phyloP scores from a whole-genome alignment of 2,329 filamentous ascomycete genomes.

The Fusarium citri region DNA sequence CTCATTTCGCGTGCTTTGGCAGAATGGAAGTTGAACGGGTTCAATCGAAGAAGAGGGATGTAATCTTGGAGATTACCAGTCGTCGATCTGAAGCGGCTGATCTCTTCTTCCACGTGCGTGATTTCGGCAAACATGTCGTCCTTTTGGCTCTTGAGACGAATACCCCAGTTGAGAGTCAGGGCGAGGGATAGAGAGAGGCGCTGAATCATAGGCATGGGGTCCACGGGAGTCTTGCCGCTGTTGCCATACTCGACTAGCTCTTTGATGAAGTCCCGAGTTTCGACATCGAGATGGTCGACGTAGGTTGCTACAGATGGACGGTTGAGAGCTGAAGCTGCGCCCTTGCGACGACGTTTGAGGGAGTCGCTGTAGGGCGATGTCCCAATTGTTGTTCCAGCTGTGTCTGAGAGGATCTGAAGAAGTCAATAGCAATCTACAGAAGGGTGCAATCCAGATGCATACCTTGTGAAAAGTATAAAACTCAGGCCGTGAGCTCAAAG shows the following conservation, averaged over 20 bases:
- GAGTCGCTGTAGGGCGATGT: constrained; percentile 75
- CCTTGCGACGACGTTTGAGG: constrained; percentile 72
- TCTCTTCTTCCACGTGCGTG: constrained; percentile 70
- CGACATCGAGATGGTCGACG: constrained; percentile 70
- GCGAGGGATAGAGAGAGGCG: constrained; percentile 71
- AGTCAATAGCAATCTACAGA: neutral
- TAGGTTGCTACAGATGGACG: constrained; percentile 73
- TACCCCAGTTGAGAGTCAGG: constrained; percentile 74
- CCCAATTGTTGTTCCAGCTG: constrained; percentile 74
- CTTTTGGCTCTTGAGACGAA: constrained; percentile 68
- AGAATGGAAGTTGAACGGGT: constrained; percentile 70
- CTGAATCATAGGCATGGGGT: constrained; percentile 77
- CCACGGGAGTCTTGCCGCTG: constrained; percentile 64
- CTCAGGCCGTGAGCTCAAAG: constrained; percentile 65
- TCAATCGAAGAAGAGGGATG: constrained; percentile 68
- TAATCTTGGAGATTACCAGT: constrained; percentile 72
- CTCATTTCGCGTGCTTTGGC: constrained; percentile 70
- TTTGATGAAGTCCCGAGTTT: constrained; percentile 71
- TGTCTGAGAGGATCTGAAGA: constrained; percentile 69
- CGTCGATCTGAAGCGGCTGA: constrained; percentile 69
- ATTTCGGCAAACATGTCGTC: constrained; percentile 71
- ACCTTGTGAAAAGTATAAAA: constrained; percentile 72
- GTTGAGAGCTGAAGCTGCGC: constrained; percentile 73
- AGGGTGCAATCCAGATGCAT: neutral
- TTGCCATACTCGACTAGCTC: constrained; percentile 70